Evolutionary conservation across 1,284 basidiomycete species (phyloP), one percentile per base, ranked within the genome.

Genomic region (Ganoderma resinaceum): DNA sequence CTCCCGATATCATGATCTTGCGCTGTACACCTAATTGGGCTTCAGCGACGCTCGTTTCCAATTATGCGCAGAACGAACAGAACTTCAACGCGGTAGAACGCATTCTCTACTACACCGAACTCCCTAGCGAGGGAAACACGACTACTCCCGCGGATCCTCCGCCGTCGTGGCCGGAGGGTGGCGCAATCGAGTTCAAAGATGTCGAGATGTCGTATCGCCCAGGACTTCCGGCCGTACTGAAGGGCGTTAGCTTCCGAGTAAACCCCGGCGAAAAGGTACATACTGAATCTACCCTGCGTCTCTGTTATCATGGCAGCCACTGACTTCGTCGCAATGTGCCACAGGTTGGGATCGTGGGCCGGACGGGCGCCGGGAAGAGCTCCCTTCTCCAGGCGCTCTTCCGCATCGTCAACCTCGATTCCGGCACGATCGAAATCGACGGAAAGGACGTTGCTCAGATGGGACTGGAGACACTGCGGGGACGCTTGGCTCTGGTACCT

Each of bases 331-430:
- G 11, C 26, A 20, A 33, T 33, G 20, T 29, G 35, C n/a, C n/a
- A n/a, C 58, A 87, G 87, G 78, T 95, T 68, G 93, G 93, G 8
- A 86, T 95, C 42, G 91, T 94, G 23, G 93, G 93, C 9, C 80
- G 91, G 9, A 93, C 91, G 0, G 91, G 91, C 18, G 90, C 91
- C 60, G 91, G 94, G 38, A 95, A 95, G 81, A 91, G 89, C 63
- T 94, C 93, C 1, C 79, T 96, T 14, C 82, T 95, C 40, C 89
- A 90, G 72, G 88, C 86, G 1, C 82, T 96, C 23, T 91, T 96
- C 81, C 85, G 94, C 80, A 88, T 90, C 57, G 86, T 92, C 42
- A 91, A 94, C 76, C 78, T 91, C 8, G 80, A 83, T 46, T 75
- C 80, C 0, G 95, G 95, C 0, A 78, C 74, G 9, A 91, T 96